Percentiles rank a stretch among this genome's conserved stretches.
phyloP scores from a whole-genome alignment of 345 rosid species.

The Lepidium africanum region DNA sequence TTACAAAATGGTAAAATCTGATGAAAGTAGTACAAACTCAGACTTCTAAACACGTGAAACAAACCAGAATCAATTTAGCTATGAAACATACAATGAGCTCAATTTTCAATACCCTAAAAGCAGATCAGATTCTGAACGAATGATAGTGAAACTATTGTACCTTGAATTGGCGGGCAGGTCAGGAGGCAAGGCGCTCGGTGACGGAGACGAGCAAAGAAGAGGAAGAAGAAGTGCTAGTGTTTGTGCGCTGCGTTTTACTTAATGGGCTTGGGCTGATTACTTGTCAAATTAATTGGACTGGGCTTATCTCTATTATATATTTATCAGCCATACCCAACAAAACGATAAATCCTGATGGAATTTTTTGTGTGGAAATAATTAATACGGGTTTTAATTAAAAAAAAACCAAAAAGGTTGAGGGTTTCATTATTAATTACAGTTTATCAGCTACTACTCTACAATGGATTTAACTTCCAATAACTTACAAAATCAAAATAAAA shows the following conservation, averaged over 20 bases:
- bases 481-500: neutral
- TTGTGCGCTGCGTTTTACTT: neutral
- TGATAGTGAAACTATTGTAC: neutral
- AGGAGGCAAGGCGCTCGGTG: conserved; percentile 15
- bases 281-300: no score
- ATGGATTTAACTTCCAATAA: neutral
- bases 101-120: neutral
- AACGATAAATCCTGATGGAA: neutral
- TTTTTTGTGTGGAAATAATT: neutral
- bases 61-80: neutral
- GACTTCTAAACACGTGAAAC: no score
- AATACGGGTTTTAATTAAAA: neutral
- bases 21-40: neutral
- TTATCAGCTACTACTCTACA: conserved; percentile 7
- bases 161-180: conserved; percentile 7
- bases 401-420: neutral
- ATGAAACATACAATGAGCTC: neutral
- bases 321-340: neutral
- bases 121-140: neutral
- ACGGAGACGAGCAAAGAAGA: conserved; percentile 7
- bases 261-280: conserved; percentile 2
- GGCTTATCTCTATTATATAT: neutral
- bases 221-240: neutral
- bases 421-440: conserved; percentile 9
- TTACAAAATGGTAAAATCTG: neutral